Percentiles rank a stretch among this genome's conserved stretches.
These are phyloP conservation scores for Scopulariopsis brevicaulis DNA, from an alignment of 2,329 filamentous ascomycete genomes.

Conservation along the genomic window DNA sequence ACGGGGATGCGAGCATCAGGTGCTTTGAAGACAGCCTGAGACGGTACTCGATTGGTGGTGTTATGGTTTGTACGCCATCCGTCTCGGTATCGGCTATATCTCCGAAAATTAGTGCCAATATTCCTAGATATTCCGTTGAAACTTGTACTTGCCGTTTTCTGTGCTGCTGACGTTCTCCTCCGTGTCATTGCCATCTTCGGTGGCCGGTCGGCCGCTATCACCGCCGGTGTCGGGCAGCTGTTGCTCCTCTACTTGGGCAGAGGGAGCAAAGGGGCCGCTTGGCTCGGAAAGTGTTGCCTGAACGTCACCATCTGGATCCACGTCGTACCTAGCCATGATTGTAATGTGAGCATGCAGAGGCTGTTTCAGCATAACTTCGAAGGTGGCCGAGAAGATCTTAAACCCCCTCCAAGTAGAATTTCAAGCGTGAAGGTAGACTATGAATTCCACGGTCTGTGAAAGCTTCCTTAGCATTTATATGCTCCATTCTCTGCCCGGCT, in stretches of 20 bases:
- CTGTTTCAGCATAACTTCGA: not conserved
- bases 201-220: not conserved
- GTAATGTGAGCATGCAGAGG: not conserved
- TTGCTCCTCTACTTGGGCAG: not conserved
- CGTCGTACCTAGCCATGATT: not conserved
- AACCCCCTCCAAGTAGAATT: not conserved
- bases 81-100: not conserved
- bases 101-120: not conserved
- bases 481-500: no score
- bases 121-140: not conserved
- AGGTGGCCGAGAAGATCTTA: not conserved
- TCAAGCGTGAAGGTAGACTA: no score
- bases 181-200: not conserved
- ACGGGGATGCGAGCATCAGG: constrained; percentile 19
- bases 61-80: not conserved
- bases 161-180: not conserved
- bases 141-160: not conserved
- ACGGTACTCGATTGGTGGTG: not conserved
- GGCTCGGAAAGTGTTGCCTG: not conserved
- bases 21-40: constrained; percentile 19
- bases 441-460: no score
- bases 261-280: not conserved
- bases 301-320: not conserved
- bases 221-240: not conserved
- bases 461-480: no score